Evolutionary conservation across 129 eudicot genomes (phyloP).

Genomic region (Logfia minima): DNA sequence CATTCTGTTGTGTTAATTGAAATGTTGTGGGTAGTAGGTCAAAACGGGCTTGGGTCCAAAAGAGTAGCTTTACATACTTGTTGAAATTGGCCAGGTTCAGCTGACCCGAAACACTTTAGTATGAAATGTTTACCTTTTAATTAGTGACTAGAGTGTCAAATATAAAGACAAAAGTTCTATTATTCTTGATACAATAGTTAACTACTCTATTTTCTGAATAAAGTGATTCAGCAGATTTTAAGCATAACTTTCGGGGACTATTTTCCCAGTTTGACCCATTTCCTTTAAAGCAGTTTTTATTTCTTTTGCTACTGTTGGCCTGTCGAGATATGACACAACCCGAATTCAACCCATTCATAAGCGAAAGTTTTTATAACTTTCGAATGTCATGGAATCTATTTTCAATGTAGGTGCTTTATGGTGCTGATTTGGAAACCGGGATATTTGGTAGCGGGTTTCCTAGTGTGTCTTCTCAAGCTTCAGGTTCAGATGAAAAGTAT

Average conservation of each 20-base stretch:
- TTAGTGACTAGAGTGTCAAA: background rate
- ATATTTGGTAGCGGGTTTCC: constrained; percentile 91
- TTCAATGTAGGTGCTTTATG: constrained; percentile 80
- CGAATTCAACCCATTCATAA: background rate
- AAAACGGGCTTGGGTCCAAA: background rate
- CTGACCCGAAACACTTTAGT: background rate
- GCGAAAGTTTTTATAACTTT: background rate
- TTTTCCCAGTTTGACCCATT: background rate
- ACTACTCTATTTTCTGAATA: background rate
- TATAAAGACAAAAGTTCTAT: background rate
- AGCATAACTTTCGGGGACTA: background rate
- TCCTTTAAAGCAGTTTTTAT: background rate
- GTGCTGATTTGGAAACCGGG: constrained; percentile 96
- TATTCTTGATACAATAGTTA: too few species aligned
- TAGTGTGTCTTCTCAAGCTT: constrained; percentile 38
- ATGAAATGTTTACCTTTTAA: background rate
- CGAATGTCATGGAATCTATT: background rate
- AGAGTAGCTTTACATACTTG: background rate
- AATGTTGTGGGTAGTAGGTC: background rate
- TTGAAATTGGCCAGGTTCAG: background rate
- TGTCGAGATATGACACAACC: background rate
- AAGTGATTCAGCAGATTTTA: background rate
- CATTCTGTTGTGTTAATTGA: background rate
- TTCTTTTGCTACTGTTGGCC: background rate
- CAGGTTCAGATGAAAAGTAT: constrained; percentile 54